Percentiles rank a stretch among this genome's conserved stretches.
These are phyloP conservation scores for Neofusicoccum kwambonambiense DNA, from an alignment of 2,329 filamentous ascomycete genomes.

Conservation along the genomic window DNA sequence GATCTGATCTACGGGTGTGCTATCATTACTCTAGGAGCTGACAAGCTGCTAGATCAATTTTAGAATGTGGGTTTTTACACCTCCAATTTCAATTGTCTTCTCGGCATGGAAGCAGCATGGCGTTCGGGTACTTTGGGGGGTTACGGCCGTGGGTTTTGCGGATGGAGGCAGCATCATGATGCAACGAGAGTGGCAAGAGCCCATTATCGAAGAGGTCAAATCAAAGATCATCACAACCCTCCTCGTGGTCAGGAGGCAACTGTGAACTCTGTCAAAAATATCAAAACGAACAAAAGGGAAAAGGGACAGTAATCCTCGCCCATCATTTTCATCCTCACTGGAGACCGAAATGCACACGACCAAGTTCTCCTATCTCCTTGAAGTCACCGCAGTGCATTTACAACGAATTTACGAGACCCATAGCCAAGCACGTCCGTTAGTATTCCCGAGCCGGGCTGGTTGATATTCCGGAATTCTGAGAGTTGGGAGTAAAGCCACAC, in stretches of 20 bases:
- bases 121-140: slow-evolving; percentile 7
- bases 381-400: too few relatives aligned
- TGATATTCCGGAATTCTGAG: too few relatives aligned
- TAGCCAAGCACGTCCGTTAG: too few relatives aligned
- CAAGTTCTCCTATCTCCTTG: too few relatives aligned
- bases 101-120: slow-evolving; percentile 15
- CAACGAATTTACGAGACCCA: too few relatives aligned
- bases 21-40: neutral
- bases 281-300: neutral
- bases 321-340: too few relatives aligned
- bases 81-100: slow-evolving; percentile 6
- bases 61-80: neutral
- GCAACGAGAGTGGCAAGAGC: slow-evolving; percentile 8
- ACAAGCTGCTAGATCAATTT: neutral
- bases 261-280: neutral
- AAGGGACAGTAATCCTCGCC: neutral
- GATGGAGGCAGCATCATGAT: slow-evolving; percentile 10
- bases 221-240: neutral
- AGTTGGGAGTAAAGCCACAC: too few relatives aligned
- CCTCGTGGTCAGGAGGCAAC: neutral
- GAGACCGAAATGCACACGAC: too few relatives aligned
- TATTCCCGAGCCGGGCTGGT: too few relatives aligned
- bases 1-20: neutral
- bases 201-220: slow-evolving; percentile 2
- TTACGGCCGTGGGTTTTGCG: slow-evolving; percentile 8